A percentile compares a stretch with the other conserved stretches of the same genome.
phyloP scores from a whole-genome alignment of 2,329 filamentous ascomycete genomes.

The Paraphaeosphaeria sporulosa region DNA sequence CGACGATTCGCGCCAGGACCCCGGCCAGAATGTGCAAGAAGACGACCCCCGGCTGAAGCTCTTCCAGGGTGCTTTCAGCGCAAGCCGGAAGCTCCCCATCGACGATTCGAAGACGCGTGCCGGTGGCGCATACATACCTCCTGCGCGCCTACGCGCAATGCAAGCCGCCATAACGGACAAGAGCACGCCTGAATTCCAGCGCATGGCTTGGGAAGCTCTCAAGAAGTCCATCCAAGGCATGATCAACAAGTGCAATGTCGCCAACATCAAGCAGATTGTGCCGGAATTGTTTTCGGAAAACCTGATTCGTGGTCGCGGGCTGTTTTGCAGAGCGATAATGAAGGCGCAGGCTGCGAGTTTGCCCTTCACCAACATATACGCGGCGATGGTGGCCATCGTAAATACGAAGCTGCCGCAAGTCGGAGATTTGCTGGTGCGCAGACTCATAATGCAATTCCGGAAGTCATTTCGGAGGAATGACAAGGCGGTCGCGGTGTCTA shows the following conservation, averaged over 20 bases:
- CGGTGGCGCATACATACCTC: constrained; percentile 95
- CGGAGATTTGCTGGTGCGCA: constrained; percentile 85
- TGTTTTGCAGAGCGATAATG: constrained; percentile 97
- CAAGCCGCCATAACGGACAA: constrained; percentile 98
- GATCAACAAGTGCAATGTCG: constrained; percentile 99
- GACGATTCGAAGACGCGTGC: constrained; percentile 88
- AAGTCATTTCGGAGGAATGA: constrained; percentile 97
- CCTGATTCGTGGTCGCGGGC: constrained; percentile 83
- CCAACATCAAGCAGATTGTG: constrained; percentile 97
- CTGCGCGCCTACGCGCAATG: constrained; percentile 85
- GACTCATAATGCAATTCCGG: constrained; percentile 89
- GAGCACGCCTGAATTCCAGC: constrained; percentile 94
- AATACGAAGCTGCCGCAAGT: constrained; percentile 97
- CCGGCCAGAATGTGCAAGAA: constrained; percentile 30
- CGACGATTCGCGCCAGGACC: constrained; percentile 22
- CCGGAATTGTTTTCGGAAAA: constrained; percentile 97
- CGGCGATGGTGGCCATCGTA: constrained; percentile 93
- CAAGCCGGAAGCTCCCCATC: constrained; percentile 83
- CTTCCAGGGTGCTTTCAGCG: constrained; percentile 47
- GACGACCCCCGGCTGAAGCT: constrained; percentile 47
- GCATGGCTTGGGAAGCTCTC: constrained; percentile 98
- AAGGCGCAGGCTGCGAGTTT: constrained; percentile 96
- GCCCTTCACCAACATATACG: constrained; percentile 95
- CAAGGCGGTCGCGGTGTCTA: constrained; percentile 92
- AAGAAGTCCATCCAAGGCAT: constrained; percentile 99